A percentile compares a stretch with the other conserved stretches of the same genome.
These are phyloP conservation scores for Stereocaulon alpinum DNA, from an alignment of 495 filamentous ascomycete genomes.

Conservation along the genomic window DNA sequence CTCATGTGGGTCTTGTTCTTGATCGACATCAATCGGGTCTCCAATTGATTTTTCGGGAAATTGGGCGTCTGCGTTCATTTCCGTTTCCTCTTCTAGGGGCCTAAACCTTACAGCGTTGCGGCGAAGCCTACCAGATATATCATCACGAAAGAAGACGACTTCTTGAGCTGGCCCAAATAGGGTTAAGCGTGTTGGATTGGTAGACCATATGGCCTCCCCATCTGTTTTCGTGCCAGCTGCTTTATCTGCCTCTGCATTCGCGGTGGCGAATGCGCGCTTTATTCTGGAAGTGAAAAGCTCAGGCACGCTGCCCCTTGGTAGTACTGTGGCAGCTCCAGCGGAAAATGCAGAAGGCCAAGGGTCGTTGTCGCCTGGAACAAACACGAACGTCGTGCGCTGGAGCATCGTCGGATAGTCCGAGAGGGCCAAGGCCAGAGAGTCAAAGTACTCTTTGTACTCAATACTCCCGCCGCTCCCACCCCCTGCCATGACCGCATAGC, in stretches of 20 bases:
- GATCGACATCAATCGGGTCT: conserved; percentile 17
- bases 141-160: conserved; percentile 75
- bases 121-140: conserved; percentile 65
- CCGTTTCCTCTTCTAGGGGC: conserved; percentile 16
- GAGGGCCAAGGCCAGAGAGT: conserved; percentile 71
- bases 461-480: conserved; percentile 62
- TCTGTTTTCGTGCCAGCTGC: conserved; percentile 34
- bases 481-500: conserved; percentile 58
- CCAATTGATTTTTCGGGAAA: conserved; percentile 14
- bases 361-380: conserved; percentile 93
- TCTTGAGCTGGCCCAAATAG: conserved; percentile 82
- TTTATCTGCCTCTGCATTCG: conserved; percentile 52
- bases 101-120: conserved; percentile 56
- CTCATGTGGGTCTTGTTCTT: conserved; percentile 23
- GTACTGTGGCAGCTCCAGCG: conserved; percentile 61
- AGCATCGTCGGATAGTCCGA: conserved; percentile 76
- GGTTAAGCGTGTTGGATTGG: conserved; percentile 68
- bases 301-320: conserved; percentile 67
- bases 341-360: conserved; percentile 85
- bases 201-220: conserved; percentile 77
- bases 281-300: conserved; percentile 81
- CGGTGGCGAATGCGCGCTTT: conserved; percentile 63
- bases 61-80: conserved; percentile 7
- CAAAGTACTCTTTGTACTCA: conserved; percentile 91
- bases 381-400: conserved; percentile 71